Conservation (phyloP, 2,329 filamentous ascomycete species). For the Venturia oleaginea region DNA sequence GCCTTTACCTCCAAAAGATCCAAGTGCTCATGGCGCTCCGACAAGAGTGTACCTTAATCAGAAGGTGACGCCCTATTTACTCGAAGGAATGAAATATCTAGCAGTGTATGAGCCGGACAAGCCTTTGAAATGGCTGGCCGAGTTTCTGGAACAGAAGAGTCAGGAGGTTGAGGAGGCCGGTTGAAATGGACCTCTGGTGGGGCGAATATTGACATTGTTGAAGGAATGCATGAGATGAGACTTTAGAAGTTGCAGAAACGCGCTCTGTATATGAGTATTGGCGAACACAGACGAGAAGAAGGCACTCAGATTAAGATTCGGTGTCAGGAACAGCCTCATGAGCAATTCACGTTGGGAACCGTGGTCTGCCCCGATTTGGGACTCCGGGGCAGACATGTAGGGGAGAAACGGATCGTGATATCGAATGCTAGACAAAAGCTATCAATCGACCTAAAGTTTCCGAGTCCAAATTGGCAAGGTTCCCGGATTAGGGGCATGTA, state of each 20-base stretch:
- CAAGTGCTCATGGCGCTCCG: constrained; percentile 38
- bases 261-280: neutral
- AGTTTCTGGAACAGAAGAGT: constrained; percentile 39
- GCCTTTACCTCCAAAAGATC: constrained; percentile 22
- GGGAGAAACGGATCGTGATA: neutral
- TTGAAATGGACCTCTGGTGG: constrained; percentile 16
- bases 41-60: constrained; percentile 41
- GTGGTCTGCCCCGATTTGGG: neutral
- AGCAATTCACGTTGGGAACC: neutral
- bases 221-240: neutral
- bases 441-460: neutral
- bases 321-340: neutral
- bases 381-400: neutral
- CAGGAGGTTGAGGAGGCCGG: constrained; percentile 34
- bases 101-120: constrained; percentile 42
- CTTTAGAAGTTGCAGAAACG: neutral
- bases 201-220: neutral
- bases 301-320: neutral
- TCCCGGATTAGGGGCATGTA: neutral
- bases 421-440: neutral
- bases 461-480: neutral
- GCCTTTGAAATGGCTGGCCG: constrained; percentile 39
- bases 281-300: neutral
- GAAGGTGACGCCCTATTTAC: constrained; percentile 40
- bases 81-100: constrained; percentile 44